A percentile compares a stretch with the other conserved stretches of the same genome.
Evolutionary conservation across 2,329 filamentous ascomycete genomes (phyloP).

Genomic region (Sporothrix phasma): DNA sequence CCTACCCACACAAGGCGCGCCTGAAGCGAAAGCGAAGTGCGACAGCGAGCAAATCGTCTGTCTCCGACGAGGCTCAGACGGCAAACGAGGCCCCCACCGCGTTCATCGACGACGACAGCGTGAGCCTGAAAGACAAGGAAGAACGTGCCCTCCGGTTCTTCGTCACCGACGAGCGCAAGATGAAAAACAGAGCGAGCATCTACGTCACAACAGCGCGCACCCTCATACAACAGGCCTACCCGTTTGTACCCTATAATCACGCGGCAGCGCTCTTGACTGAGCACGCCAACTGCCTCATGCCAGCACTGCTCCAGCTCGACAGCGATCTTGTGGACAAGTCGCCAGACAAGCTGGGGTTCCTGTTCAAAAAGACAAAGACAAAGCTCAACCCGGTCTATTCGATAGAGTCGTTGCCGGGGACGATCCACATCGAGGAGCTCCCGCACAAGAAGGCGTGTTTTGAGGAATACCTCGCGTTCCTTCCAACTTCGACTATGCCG

Average conservation of each 20-base stretch:
- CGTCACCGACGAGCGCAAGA: slow-evolving; percentile 20
- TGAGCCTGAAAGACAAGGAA: slow-evolving; percentile 11
- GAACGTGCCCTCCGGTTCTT: slow-evolving; percentile 17
- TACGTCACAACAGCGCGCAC: slow-evolving; percentile 19
- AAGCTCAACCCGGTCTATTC: slow-evolving; percentile 18
- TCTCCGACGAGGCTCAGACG: slow-evolving; percentile 7
- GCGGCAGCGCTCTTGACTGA: slow-evolving; percentile 20
- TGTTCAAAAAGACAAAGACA: slow-evolving; percentile 24
- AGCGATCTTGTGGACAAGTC: slow-evolving; percentile 20
- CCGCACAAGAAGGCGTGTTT: slow-evolving; percentile 25
- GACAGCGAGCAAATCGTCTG: background rate
- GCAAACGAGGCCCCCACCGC: slow-evolving; percentile 13
- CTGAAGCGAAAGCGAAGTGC: slow-evolving; percentile 34
- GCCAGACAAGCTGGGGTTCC: slow-evolving; percentile 18
- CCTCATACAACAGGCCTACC: slow-evolving; percentile 30
- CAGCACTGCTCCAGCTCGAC: slow-evolving; percentile 29
- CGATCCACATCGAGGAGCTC: slow-evolving; percentile 13
- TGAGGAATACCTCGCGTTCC: slow-evolving; percentile 32
- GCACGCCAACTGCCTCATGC: slow-evolving; percentile 26
- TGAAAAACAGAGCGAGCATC: slow-evolving; percentile 8
- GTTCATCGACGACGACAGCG: slow-evolving; percentile 18
- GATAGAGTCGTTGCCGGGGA: slow-evolving; percentile 17
- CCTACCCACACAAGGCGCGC: slow-evolving; percentile 28
- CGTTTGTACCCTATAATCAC: slow-evolving; percentile 23
- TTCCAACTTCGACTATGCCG: slow-evolving; percentile 24